Evolutionary conservation across 768 basidiomycete genomes (phyloP).

Genomic region (Lanmaoa rubissima): DNA sequence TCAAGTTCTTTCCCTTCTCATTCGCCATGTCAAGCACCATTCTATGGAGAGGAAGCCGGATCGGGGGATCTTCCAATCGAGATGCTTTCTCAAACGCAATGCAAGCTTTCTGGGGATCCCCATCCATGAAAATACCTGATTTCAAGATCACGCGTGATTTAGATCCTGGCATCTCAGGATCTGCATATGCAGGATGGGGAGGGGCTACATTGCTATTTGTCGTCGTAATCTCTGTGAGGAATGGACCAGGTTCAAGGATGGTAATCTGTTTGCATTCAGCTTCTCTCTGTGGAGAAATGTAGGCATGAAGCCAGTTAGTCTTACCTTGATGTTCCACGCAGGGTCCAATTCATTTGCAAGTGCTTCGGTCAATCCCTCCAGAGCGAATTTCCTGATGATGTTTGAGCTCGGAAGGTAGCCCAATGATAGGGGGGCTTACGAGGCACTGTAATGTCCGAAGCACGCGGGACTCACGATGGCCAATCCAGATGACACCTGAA

Average conservation of each 20-base stretch:
- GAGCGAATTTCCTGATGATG: constrained; percentile 17
- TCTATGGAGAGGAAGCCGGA: constrained; percentile 21
- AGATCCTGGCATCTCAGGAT: constrained; percentile 4
- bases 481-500: constrained; percentile 33
- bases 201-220: not conserved
- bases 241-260: constrained; percentile 20
- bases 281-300: not conserved
- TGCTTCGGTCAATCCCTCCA: constrained; percentile 30
- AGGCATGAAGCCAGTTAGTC: not conserved
- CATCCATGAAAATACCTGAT: not conserved
- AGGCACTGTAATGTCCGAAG: constrained; percentile 26
- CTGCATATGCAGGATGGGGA: constrained; percentile 19
- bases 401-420: not conserved
- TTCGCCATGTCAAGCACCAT: not conserved
- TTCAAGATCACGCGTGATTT: constrained; percentile 2
- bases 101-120: constrained; percentile 23
- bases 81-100: constrained; percentile 16
- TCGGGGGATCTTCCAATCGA: constrained; percentile 20
- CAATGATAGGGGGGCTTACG: constrained; percentile 13
- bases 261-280: constrained; percentile 11
- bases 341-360: constrained; percentile 9
- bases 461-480: constrained; percentile 16
- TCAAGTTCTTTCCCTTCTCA: constrained; percentile 12
- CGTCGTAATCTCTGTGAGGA: constrained; percentile 1
- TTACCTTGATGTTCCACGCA: constrained; percentile 24